Conservation (phyloP, 768 basidiomycete genomes). For the Pisolithus orientalis region DNA sequence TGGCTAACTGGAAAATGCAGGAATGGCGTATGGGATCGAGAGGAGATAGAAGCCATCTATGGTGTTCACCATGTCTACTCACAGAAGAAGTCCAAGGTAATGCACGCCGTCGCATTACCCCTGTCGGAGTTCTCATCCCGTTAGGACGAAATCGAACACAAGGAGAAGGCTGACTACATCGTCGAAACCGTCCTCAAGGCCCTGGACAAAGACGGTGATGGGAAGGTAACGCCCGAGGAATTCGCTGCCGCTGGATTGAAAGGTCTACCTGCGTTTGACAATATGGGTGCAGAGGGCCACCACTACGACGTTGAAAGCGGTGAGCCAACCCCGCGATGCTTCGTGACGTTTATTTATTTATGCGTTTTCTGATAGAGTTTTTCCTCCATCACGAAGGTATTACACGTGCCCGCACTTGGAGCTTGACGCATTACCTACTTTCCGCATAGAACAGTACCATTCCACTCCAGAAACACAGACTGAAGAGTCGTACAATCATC, state of each 20-base stretch:
- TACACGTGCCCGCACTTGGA: slow-evolving; percentile 6
- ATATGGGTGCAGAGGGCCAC: slow-evolving; percentile 84
- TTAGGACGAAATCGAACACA: slow-evolving; percentile 71
- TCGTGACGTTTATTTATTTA: not conserved
- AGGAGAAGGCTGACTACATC: slow-evolving; percentile 76
- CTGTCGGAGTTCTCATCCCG: not conserved
- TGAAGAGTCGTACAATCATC: slow-evolving; percentile 89
- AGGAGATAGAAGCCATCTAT: slow-evolving; percentile 93
- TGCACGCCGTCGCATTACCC: not conserved
- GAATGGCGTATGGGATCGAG: slow-evolving; percentile 75
- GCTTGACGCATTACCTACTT: not conserved
- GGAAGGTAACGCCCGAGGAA: slow-evolving; percentile 61
- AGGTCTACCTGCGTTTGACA: slow-evolving; percentile 78
- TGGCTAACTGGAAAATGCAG: slow-evolving; percentile 28
- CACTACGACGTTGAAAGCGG: slow-evolving; percentile 91
- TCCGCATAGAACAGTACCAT: slow-evolving; percentile 72
- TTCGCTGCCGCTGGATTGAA: slow-evolving; percentile 65
- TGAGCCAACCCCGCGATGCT: slow-evolving; percentile 30
- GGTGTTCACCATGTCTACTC: slow-evolving; percentile 92
- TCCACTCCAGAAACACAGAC: slow-evolving; percentile 97
- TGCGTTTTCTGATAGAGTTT: slow-evolving; percentile 52
- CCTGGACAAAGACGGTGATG: slow-evolving; percentile 75
- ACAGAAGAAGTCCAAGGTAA: slow-evolving; percentile 70
- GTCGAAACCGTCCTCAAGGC: slow-evolving; percentile 60
- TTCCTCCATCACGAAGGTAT: slow-evolving; percentile 96